These are phyloP conservation scores for Tricholoma sp. DNA, from an alignment of 768 basidiomycete genomes.

Conservation along the genomic window DNA sequence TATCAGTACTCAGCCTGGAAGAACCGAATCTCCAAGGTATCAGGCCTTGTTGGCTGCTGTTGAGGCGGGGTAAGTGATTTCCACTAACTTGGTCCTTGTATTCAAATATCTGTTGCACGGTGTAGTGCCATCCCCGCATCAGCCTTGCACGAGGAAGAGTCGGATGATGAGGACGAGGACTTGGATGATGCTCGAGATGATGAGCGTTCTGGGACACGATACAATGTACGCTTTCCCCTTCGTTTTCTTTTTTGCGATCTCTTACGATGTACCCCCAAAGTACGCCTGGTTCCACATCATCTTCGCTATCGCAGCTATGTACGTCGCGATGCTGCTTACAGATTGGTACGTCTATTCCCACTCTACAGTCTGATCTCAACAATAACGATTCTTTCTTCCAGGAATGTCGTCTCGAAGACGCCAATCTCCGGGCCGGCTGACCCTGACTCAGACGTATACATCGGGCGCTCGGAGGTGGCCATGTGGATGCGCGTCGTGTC, in stretches of 20 bases:
- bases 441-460: constrained; percentile 75
- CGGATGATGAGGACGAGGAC: constrained; percentile 71
- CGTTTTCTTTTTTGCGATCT: neutral
- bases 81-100: constrained; percentile 2
- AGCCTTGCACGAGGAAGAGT: constrained; percentile 76
- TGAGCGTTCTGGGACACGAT: constrained; percentile 88
- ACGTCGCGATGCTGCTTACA: constrained; percentile 93
- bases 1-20: constrained; percentile 78
- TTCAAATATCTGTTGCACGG: neutral
- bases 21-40: constrained; percentile 84
- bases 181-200: constrained; percentile 81
- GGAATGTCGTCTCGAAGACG: constrained; percentile 69
- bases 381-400: constrained; percentile 18
- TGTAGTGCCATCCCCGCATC: constrained; percentile 87
- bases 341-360: constrained; percentile 70
- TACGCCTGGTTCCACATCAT: constrained; percentile 99
- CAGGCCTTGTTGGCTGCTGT: constrained; percentile 94
- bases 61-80: constrained; percentile 72
- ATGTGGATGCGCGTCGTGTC: constrained; percentile 99
- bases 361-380: neutral
- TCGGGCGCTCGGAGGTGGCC: constrained; percentile 90
- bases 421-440: constrained; percentile 41
- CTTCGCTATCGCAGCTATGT: constrained; percentile 95
- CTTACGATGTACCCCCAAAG: constrained; percentile 34
- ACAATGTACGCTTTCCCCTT: constrained; percentile 62